These are phyloP conservation scores for Pyronema omphalodes DNA, from an alignment of 495 filamentous ascomycete species.

Conservation along the genomic window DNA sequence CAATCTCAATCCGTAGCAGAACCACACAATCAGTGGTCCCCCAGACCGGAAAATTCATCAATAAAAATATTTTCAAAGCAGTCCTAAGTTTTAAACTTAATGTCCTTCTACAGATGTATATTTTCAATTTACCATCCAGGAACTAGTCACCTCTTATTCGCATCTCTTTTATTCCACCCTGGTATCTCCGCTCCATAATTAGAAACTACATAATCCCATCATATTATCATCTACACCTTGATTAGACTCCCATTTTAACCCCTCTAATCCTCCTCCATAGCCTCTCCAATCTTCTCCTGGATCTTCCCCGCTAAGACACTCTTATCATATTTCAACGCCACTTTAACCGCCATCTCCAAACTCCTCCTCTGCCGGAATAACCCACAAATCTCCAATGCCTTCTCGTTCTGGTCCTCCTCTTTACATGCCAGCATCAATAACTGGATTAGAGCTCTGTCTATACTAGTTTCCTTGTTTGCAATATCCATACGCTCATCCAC, in stretches of 20 bases:
- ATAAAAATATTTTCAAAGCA: too few species aligned
- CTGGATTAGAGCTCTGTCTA: slow-evolving; percentile 78
- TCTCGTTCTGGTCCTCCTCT: slow-evolving; percentile 84
- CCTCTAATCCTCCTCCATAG: slow-evolving; percentile 11
- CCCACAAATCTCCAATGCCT: slow-evolving; percentile 55
- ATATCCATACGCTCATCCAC: slow-evolving; percentile 48
- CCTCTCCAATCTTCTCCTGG: slow-evolving; percentile 15
- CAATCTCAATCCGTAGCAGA: too few species aligned
- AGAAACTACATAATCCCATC: too few species aligned
- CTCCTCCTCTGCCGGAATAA: slow-evolving; percentile 15
- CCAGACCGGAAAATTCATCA: too few species aligned
- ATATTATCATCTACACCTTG: not conserved
- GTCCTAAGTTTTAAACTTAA: too few species aligned
- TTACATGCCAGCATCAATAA: slow-evolving; percentile 78
- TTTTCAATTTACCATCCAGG: too few species aligned
- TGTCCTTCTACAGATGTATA: too few species aligned
- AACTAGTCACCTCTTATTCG: too few species aligned
- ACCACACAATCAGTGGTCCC: too few species aligned
- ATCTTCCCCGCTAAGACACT: slow-evolving; percentile 22
- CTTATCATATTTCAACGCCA: slow-evolving; percentile 21
- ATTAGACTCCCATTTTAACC: not conserved
- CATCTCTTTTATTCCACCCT: too few species aligned
- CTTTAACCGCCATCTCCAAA: slow-evolving; percentile 21
- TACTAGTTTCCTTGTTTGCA: slow-evolving; percentile 50
- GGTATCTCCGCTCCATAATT: too few species aligned